These are phyloP conservation scores for Gliomastix tumulicola DNA, from an alignment of 2,329 filamentous ascomycete genomes.

Conservation along the genomic window DNA sequence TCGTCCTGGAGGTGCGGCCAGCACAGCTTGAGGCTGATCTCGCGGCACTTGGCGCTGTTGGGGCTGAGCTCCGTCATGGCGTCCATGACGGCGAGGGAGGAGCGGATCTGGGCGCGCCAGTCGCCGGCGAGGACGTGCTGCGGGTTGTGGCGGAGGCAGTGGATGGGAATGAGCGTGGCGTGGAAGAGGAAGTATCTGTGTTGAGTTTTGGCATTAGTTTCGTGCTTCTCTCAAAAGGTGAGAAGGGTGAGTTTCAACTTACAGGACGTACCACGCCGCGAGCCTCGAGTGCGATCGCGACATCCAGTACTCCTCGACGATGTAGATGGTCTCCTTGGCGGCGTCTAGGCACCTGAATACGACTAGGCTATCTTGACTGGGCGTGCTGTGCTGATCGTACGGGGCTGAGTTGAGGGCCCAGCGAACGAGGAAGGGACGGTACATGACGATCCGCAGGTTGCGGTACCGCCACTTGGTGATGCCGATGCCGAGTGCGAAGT, in stretches of 20 bases:
- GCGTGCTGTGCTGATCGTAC: background rate
- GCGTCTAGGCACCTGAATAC: constrained; percentile 64
- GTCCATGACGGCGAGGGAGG: constrained; percentile 9
- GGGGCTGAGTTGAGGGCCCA: constrained; percentile 33
- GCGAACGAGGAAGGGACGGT: constrained; percentile 27
- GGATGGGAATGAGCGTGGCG: constrained; percentile 2
- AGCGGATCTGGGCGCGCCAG: constrained; percentile 8
- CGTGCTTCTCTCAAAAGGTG: background rate
- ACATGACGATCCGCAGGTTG: constrained; percentile 37
- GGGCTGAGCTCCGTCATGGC: constrained; percentile 10
- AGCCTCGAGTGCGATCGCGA: background rate
- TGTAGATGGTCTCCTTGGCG: constrained; percentile 59
- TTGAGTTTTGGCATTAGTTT: no score
- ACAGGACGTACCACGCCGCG: constrained; percentile 3
- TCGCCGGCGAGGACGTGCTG: background rate
- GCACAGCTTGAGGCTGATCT: constrained; percentile 10
- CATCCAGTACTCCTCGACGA: constrained; percentile 5
- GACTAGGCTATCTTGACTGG: constrained; percentile 51
- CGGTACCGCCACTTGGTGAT: constrained; percentile 30
- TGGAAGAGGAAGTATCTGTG: constrained; percentile 3
- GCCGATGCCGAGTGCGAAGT: constrained; percentile 23
- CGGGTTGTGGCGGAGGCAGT: constrained; percentile 2
- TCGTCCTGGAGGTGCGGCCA: constrained; percentile 10
- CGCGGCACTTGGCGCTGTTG: constrained; percentile 11
- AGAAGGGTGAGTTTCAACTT: background rate